Conservation (phyloP, 2,329 filamentous ascomycete species). For the Colletotrichum trifolii region DNA sequence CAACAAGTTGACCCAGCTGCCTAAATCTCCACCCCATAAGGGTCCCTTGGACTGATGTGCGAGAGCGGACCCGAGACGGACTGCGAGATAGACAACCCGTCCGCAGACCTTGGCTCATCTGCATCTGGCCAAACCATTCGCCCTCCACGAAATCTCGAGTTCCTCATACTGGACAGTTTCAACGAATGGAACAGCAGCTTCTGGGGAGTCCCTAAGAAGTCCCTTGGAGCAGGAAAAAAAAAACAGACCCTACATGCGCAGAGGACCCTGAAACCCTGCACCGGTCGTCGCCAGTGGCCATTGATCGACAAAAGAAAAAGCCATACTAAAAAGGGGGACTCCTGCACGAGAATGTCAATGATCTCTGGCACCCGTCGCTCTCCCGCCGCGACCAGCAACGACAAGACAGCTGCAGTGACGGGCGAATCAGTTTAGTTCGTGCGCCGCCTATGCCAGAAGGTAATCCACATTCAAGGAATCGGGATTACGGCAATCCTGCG, state of each 20-base stretch:
- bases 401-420: constrained; percentile 4
- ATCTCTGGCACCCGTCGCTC: constrained; percentile 1
- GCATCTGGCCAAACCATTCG: too few relatives aligned
- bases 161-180: too few relatives aligned
- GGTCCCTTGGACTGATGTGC: constrained; percentile 9
- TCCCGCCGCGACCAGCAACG: constrained; percentile 3
- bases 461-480: constrained; percentile 1
- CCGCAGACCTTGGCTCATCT: neutral
- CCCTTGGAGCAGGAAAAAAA: neutral
- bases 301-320: constrained; percentile 21
- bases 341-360: constrained; percentile 2
- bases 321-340: neutral
- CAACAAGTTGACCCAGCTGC: too few relatives aligned
- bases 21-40: constrained; percentile 12
- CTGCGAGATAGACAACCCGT: constrained; percentile 1
- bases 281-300: neutral
- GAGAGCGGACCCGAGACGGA: constrained; percentile 21
- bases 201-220: constrained; percentile 9
- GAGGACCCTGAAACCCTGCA: constrained; percentile 25
- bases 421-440: neutral
- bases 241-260: constrained; percentile 20
- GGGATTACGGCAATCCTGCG: constrained; percentile 10
- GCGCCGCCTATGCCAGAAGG: neutral
- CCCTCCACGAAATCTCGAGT: too few relatives aligned
- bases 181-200: neutral